Conservation (phyloP, 306 rosid species). For the Prinsepia uniflora region DNA sequence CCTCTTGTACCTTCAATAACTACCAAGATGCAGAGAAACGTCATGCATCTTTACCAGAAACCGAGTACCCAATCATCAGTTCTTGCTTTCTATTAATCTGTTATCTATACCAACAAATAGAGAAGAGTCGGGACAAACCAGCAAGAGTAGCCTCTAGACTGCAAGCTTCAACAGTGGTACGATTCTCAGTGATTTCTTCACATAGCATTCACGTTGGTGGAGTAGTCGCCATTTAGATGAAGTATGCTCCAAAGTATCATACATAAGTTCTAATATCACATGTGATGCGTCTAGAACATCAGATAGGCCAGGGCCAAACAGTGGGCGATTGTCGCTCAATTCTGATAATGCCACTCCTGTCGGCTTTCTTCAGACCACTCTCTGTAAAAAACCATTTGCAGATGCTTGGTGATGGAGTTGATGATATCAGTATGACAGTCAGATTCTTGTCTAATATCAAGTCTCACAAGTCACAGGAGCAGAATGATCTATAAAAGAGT, state of each 20-base stretch:
- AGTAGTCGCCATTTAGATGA: slow-evolving; percentile 96
- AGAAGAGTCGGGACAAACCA: slow-evolving; percentile 78
- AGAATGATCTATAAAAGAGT: slow-evolving; percentile 84
- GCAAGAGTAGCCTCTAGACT: slow-evolving; percentile 91
- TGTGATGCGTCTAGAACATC: slow-evolving; percentile 82
- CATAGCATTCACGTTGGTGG: slow-evolving; percentile 87
- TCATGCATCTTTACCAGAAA: slow-evolving; percentile 97
- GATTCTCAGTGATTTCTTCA: slow-evolving; percentile 72
- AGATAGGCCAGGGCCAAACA: slow-evolving; percentile 90
- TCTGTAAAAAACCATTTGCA: slow-evolving; percentile 82
- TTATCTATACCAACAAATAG: slow-evolving; percentile 74
- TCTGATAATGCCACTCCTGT: slow-evolving; percentile 92
- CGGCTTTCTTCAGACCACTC: slow-evolving; percentile 88
- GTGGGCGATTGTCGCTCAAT: slow-evolving; percentile 78
- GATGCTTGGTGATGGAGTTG: slow-evolving; percentile 82
- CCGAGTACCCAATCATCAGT: slow-evolving; percentile 97
- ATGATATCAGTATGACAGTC: slow-evolving; percentile 90
- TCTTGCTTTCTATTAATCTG: slow-evolving; percentile 88
- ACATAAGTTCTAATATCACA: slow-evolving; percentile 82
- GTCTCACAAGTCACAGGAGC: slow-evolving; percentile 89
- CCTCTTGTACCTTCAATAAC: slow-evolving; percentile 94
- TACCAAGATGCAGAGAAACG: slow-evolving; percentile 98
- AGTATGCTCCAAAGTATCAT: slow-evolving; percentile 93
- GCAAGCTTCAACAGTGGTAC: slow-evolving; percentile 93
- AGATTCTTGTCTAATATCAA: slow-evolving; percentile 91